These are phyloP conservation scores for Cladobotryum mycophilum DNA, from an alignment of 2,329 filamentous ascomycete species.

Conservation along the genomic window DNA sequence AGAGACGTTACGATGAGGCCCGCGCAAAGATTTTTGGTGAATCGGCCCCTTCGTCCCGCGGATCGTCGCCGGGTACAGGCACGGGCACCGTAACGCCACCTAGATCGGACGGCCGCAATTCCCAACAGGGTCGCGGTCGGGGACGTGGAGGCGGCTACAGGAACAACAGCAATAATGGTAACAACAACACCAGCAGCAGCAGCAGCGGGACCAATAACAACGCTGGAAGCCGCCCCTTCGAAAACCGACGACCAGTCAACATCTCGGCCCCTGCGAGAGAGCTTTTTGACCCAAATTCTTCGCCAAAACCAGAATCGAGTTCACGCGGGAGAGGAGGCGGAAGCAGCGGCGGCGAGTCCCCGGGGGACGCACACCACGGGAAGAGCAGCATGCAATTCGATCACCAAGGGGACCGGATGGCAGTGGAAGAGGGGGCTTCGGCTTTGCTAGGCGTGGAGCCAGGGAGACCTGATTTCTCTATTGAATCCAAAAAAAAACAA, in stretches of 20 bases:
- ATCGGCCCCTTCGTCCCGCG: conserved; percentile 46
- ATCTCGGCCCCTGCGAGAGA: conserved; percentile 41
- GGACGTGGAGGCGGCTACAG: conserved; percentile 34
- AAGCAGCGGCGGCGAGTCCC: conserved; percentile 10
- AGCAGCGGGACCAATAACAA: conserved; percentile 17
- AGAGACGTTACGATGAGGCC: conserved; percentile 82
- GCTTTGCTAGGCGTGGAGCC: conserved; percentile 60
- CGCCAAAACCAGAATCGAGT: conserved; percentile 54
- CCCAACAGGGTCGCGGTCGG: conserved; percentile 41
- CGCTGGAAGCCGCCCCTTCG: conserved; percentile 23
- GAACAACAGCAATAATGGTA: conserved; percentile 19
- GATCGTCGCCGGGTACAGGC: conserved; percentile 47
- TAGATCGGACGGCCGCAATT: conserved; percentile 26
- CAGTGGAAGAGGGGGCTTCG: conserved; percentile 70
- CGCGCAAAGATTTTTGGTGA: conserved; percentile 81
- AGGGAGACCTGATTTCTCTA: conserved; percentile 26
- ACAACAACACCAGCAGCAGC: conserved; percentile 22
- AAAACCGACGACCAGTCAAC: conserved; percentile 19
- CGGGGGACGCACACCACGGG: conserved; percentile 39
- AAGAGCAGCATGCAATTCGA: conserved; percentile 64
- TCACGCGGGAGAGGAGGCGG: conserved; percentile 5
- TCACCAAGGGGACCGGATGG: conserved; percentile 72
- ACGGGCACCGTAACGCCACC: conserved; percentile 51
- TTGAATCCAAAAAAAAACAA: conserved; percentile 1
- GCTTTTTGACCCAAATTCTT: conserved; percentile 72